Conservation (phyloP, 306 rosid species). For the Sesbania bispinosa region DNA sequence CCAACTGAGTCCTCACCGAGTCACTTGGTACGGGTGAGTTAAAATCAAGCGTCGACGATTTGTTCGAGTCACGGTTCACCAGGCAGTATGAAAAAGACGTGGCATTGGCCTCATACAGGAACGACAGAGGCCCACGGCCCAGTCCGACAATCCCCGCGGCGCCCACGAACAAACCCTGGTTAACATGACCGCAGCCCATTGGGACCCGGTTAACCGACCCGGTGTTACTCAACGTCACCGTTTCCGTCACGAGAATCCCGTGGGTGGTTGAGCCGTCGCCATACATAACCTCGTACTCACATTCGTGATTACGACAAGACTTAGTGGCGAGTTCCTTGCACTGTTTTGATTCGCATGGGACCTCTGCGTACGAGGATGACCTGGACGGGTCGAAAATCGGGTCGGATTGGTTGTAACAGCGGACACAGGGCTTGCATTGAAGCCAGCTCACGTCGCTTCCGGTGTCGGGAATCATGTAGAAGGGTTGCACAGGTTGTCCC, state of each 20-base stretch:
- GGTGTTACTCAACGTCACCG: slow-evolving; percentile 50
- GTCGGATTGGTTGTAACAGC: slow-evolving; percentile 63
- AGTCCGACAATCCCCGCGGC: slow-evolving; percentile 70
- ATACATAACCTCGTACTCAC: slow-evolving; percentile 53
- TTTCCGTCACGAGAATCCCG: slow-evolving; percentile 51
- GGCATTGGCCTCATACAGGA: slow-evolving; percentile 53
- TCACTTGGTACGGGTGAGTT: slow-evolving; percentile 49
- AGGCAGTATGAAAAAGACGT: slow-evolving; percentile 66
- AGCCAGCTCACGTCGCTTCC: slow-evolving; percentile 76
- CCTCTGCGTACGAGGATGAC: slow-evolving; percentile 37
- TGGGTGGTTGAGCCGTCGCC: slow-evolving; percentile 59
- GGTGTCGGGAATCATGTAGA: slow-evolving; percentile 59
- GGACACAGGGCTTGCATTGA: slow-evolving; percentile 64
- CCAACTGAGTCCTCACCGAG: slow-evolving; percentile 44
- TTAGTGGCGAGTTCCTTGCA: slow-evolving; percentile 33
- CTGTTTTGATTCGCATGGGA: slow-evolving; percentile 41
- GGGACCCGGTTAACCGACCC: slow-evolving; percentile 36
- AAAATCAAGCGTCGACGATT: slow-evolving; percentile 64
- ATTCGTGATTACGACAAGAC: slow-evolving; percentile 32
- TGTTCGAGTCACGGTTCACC: slow-evolving; percentile 50
- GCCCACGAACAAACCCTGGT: slow-evolving; percentile 50
- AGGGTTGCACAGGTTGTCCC: slow-evolving; percentile 43
- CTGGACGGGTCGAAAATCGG: slow-evolving; percentile 50
- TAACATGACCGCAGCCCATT: slow-evolving; percentile 67
- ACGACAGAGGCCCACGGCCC: slow-evolving; percentile 51